phyloP scores from a whole-genome alignment of 805 yeast genomes.

The Starmerella stigmatis region DNA sequence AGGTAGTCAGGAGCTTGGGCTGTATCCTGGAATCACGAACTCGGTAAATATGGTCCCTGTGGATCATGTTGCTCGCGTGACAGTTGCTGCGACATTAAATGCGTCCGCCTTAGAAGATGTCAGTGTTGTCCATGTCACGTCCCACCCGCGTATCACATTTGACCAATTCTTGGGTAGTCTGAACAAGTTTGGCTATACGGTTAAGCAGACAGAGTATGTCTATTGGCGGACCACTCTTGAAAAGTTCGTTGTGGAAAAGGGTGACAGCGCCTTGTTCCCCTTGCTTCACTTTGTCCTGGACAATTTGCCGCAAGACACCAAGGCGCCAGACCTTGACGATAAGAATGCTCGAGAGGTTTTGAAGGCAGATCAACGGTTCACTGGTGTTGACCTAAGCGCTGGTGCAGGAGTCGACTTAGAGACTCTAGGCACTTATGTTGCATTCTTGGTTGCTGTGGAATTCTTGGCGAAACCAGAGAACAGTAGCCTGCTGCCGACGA shows the following conservation, averaged over 20 bases:
- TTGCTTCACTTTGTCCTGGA: slow-evolving; percentile 88
- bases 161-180: slow-evolving; percentile 62
- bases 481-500: slow-evolving; percentile 31
- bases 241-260: slow-evolving; percentile 59
- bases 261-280: slow-evolving; percentile 85
- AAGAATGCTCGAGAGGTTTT: slow-evolving; percentile 65
- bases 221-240: slow-evolving; percentile 74
- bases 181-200: slow-evolving; percentile 60
- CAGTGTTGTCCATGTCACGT: slow-evolving; percentile 90
- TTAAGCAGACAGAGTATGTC: slow-evolving; percentile 53
- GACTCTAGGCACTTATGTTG: slow-evolving; percentile 63
- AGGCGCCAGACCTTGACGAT: slow-evolving; percentile 94
- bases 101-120: slow-evolving; percentile 49
- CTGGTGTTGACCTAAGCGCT: slow-evolving; percentile 53
- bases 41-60: slow-evolving; percentile 95
- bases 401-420: slow-evolving; percentile 67
- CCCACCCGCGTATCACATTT: slow-evolving; percentile 83
- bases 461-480: slow-evolving; percentile 58
- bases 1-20: slow-evolving; percentile 83
- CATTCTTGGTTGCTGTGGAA: slow-evolving; percentile 71
- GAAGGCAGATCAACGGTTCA: slow-evolving; percentile 47
- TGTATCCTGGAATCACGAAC: slow-evolving; percentile 75
- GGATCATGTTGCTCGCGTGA: slow-evolving; percentile 91
- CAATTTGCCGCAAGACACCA: slow-evolving; percentile 78
- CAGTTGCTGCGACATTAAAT: slow-evolving; percentile 68